Conservation (phyloP, 208 protist species). For the Acanthamoeba castellanii region DNA sequence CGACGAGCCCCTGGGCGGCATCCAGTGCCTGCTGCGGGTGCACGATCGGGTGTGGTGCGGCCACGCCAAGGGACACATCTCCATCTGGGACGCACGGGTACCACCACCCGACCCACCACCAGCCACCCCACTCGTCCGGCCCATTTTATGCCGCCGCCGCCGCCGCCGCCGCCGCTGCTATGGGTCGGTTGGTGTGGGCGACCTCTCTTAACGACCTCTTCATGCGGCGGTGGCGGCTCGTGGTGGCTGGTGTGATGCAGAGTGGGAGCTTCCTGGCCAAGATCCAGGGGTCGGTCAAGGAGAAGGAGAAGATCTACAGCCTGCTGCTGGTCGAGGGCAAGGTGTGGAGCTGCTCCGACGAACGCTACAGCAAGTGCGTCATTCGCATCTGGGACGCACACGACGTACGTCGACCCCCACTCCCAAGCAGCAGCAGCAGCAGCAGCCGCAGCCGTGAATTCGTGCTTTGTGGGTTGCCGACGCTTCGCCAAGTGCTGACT, state of each 20-base stretch:
- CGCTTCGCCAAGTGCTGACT: no score
- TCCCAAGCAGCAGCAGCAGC: no score
- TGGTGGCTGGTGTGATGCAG: no score
- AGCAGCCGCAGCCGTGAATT: no score
- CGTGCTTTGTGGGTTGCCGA: no score
- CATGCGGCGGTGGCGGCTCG: no score
- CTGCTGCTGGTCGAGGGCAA: not conserved
- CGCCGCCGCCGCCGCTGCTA: no score
- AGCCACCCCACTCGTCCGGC: no score
- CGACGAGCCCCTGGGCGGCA: not conserved
- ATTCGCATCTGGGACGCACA: not conserved
- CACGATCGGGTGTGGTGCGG: not conserved
- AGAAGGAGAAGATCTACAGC: constrained; percentile 6
- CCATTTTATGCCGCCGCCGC: no score
- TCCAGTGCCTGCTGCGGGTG: not conserved
- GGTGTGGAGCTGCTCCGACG: not conserved
- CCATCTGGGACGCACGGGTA: not conserved
- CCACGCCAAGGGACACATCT: not conserved
- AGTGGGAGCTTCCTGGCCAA: not conserved
- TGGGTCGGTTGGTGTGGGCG: no score
- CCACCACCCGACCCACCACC: no score
- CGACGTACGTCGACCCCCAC: not conserved
- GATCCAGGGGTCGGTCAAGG: not conserved
- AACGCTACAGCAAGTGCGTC: constrained; percentile 21
- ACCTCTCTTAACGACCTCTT: no score